Percentiles rank a stretch among this genome's conserved stretches.
Conservation (phyloP, 1,284 basidiomycete genomes). For the Porodaedalea pini region DNA sequence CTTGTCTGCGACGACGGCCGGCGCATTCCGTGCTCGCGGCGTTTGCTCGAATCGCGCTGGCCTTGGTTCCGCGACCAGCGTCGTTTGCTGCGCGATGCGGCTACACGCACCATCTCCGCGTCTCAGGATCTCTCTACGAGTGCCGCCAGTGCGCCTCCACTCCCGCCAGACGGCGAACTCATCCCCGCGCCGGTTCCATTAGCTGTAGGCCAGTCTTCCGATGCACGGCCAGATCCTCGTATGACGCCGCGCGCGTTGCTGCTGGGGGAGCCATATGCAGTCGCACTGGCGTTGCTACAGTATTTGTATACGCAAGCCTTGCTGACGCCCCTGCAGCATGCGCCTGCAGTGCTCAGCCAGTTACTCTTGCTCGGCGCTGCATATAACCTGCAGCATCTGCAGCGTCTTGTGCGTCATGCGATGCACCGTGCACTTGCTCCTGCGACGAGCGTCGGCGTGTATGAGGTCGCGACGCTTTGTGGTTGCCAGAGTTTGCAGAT, state of each 20-base stretch:
- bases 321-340: slow-evolving; percentile 85
- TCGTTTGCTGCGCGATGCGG: slow-evolving; percentile 51
- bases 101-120: slow-evolving; percentile 47
- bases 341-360: slow-evolving; percentile 84
- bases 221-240: slow-evolving; percentile 63
- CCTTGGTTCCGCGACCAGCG: slow-evolving; percentile 87
- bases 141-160: slow-evolving; percentile 38
- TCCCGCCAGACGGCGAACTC: slow-evolving; percentile 38
- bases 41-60: slow-evolving; percentile 84
- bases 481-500: slow-evolving; percentile 87
- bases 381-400: slow-evolving; percentile 77
- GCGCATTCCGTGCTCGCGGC: slow-evolving; percentile 76
- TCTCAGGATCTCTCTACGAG: slow-evolving; percentile 48
- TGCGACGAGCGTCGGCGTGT: slow-evolving; percentile 82
- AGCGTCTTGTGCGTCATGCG: slow-evolving; percentile 81
- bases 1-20: slow-evolving; percentile 89
- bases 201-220: slow-evolving; percentile 28
- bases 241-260: slow-evolving; percentile 75
- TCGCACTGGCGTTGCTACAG: slow-evolving; percentile 85
- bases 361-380: slow-evolving; percentile 81
- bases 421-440: slow-evolving; percentile 86
- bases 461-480: slow-evolving; percentile 90
- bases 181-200: slow-evolving; percentile 30
- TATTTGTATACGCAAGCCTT: slow-evolving; percentile 89
- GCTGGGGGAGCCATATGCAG: slow-evolving; percentile 85